A percentile compares a stretch with the other conserved stretches of the same genome.
These are phyloP conservation scores for Tillandsia fasciculata DNA, from an alignment of 176 grass and related monocot genomes.

Conservation along the genomic window DNA sequence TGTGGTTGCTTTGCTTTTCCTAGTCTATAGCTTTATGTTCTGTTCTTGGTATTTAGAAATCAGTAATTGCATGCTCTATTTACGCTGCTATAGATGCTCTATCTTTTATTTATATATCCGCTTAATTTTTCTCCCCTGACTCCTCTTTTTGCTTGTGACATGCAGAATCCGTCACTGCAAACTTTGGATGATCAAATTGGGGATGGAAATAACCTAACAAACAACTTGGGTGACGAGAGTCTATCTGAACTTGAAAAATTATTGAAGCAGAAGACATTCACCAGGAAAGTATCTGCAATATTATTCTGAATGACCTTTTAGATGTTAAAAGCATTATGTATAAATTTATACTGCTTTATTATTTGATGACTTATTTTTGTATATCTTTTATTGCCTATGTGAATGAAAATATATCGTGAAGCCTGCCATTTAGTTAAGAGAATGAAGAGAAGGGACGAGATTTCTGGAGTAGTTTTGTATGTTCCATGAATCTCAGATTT, in stretches of 20 bases:
- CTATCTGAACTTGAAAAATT: conserved; percentile 32
- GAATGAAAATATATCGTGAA: neutral
- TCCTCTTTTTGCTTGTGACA: conserved; percentile 1
- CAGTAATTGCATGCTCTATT: neutral
- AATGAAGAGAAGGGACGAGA: no score
- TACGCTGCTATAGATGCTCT: neutral
- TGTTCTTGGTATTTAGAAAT: no score
- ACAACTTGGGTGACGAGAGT: conserved; percentile 13
- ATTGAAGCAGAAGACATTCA: conserved; percentile 41
- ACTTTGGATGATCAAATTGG: conserved; percentile 19
- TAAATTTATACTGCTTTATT: neutral
- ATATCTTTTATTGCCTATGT: no score
- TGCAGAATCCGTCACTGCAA: conserved; percentile 20
- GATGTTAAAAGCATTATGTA: neutral
- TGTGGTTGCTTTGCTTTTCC: no score
- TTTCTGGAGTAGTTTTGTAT: no score
- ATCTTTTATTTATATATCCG: no score
- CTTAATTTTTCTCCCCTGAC: neutral
- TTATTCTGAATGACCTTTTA: neutral
- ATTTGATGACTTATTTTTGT: no score
- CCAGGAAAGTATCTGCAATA: conserved; percentile 33
- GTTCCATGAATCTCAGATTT: no score
- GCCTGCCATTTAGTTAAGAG: neutral
- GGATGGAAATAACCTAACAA: conserved; percentile 17
- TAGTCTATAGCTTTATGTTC: no score